Base-by-base conservation (phyloP, 1,284 basidiomycete species). In the Pholiota adiposa region DNA sequence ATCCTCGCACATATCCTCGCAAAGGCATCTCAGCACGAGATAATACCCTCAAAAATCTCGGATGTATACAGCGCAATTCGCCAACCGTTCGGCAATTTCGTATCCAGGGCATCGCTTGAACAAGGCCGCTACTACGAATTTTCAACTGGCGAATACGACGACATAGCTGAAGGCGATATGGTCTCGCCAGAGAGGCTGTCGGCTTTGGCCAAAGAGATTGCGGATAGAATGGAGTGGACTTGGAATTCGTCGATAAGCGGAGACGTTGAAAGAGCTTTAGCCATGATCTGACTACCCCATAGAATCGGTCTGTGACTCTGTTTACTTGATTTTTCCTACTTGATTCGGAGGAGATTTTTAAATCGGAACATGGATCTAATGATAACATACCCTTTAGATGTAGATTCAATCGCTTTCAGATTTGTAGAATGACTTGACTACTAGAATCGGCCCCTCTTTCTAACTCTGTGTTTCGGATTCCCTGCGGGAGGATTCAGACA, bases 31-130 rank as follows among this genome's bases (percentile, higher is more conserved):
- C n/a, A n/a, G 44, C 12, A 0, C 41, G 49, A 23, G 44, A 36
- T 6, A 51, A 53, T 63, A 9, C 52, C 64, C 14, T n/a, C 25
- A 1, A 60, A 58, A 29, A 48, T 67, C 8, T 46, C 56, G 19
- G 40, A 55, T 1, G 43, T 59, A n/a, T 67, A 67, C 49, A 59
- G 55, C 48, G 18, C 50, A 0, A 54, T 65, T n/a, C 60, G 67
- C 0, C 61, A 61, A 21, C 65, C 65, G 9, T 61, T 63, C n/a
- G 63, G 52, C 14, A 68, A 64, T n/a, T 64, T 58, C 34, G 64
- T 58, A 14, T 46, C 38, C 4, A 46, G 51, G n/a, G 53, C 57
- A 4, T 63, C 64, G 8, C 50, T 52, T 23, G 38, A 49, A 3
- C 62, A 60, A 23, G 67, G 67, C 7, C 46, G 43, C n/a, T 40